Conservation (phyloP, 2,329 filamentous ascomycete species). For the Cytospora mali region DNA sequence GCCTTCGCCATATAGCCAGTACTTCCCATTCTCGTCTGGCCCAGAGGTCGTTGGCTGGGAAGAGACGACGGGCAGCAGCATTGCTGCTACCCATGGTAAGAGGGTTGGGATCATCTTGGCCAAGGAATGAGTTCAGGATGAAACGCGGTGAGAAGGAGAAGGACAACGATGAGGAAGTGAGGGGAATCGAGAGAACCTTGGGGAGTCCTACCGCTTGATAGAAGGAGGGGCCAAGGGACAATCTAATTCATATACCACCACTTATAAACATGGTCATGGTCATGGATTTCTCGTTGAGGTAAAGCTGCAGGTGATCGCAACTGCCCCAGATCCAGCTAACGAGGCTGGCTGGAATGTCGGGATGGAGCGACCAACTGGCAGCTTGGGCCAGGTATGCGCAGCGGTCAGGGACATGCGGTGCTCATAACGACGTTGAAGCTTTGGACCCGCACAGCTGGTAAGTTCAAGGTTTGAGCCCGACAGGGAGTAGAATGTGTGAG, state of each 20-base stretch:
- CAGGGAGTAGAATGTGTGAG: neutral
- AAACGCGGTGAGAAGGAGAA: neutral
- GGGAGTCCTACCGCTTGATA: neutral
- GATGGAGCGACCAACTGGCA: constrained; percentile 14
- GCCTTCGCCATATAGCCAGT: constrained; percentile 68
- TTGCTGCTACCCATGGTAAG: constrained; percentile 32
- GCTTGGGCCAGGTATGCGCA: constrained; percentile 1
- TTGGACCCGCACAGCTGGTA: constrained; percentile 7
- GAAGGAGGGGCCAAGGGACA: neutral
- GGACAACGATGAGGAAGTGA: constrained; percentile 1
- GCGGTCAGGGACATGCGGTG: constrained; percentile 18
- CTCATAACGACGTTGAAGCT: constrained; percentile 6
- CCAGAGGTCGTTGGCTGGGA: constrained; percentile 36
- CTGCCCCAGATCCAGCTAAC: constrained; percentile 15
- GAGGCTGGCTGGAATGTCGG: constrained; percentile 10
- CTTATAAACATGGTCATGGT: constrained; percentile 1
- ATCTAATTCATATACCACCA: neutral
- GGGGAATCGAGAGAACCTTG: constrained; percentile 4
- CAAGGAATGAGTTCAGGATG: neutral
- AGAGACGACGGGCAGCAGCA: constrained; percentile 37
- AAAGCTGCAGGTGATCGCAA: constrained; percentile 4
- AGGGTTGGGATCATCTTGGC: constrained; percentile 21
- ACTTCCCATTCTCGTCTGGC: constrained; percentile 66
- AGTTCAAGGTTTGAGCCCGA: too few relatives aligned
- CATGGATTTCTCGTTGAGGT: neutral